Conservation (phyloP, 2,329 filamentous ascomycete genomes). For the Colletotrichum sp. region DNA sequence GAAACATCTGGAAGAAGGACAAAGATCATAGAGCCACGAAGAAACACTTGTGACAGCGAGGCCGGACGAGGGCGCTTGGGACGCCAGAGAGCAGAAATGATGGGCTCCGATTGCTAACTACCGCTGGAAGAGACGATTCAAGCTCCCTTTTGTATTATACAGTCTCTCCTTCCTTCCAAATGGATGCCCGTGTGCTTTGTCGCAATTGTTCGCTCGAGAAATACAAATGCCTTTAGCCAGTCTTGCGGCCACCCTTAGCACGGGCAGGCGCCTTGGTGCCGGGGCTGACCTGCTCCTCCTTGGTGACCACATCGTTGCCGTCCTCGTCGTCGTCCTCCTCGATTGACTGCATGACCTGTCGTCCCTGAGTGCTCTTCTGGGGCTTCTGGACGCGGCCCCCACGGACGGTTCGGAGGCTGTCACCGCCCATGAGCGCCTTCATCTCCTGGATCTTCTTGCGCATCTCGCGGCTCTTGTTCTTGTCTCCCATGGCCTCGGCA, state of each 20-base stretch:
- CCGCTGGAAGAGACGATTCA: background rate
- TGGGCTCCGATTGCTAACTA: background rate
- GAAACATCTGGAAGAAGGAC: background rate
- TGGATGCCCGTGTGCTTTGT: background rate
- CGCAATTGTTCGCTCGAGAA: background rate
- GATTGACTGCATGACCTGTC: background rate
- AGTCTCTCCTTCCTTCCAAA: background rate
- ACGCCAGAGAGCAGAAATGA: background rate
- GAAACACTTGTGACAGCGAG: background rate
- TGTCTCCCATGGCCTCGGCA: background rate
- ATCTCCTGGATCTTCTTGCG: slow-evolving; percentile 6
- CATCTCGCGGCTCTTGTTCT: background rate
- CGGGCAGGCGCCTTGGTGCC: background rate
- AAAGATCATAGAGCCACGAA: background rate
- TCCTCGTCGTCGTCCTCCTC: background rate
- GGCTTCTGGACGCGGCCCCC: background rate
- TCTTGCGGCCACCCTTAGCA: background rate
- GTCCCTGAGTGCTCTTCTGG: background rate
- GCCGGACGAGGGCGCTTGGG: background rate
- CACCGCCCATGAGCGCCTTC: background rate
- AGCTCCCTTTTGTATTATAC: background rate
- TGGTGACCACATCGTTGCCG: background rate
- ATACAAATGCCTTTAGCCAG: background rate
- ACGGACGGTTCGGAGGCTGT: background rate
- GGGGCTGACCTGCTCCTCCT: background rate